These are phyloP conservation scores for Amanita phalloides DNA, from an alignment of 768 basidiomycete species.

Conservation along the genomic window DNA sequence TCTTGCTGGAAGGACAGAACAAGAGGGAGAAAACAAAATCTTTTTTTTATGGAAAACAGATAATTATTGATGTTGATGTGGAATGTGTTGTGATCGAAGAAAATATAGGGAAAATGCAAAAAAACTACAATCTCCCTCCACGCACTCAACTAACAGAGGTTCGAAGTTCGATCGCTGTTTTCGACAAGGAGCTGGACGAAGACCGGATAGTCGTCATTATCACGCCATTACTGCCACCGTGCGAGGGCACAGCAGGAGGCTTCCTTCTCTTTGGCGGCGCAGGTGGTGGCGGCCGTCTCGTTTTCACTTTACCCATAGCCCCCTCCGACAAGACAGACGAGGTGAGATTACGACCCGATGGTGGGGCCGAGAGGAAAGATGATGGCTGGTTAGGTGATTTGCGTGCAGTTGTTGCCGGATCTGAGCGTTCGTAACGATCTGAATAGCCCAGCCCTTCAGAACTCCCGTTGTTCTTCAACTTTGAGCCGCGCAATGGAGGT, in stretches of 20 bases:
- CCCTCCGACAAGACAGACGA: conserved; percentile 12
- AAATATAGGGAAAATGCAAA: not conserved
- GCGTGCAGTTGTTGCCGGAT: not conserved
- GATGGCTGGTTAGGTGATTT: conserved; percentile 2
- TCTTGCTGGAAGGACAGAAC: no score
- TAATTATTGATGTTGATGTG: no score
- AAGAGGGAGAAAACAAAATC: no score
- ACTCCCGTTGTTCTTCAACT: conserved; percentile 1
- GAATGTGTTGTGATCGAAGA: not conserved
- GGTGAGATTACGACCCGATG: conserved; percentile 8
- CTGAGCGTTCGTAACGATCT: not conserved
- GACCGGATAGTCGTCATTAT: conserved; percentile 52
- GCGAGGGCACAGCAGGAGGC: conserved; percentile 58
- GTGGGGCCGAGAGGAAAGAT: conserved; percentile 1
- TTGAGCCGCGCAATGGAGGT: conserved; percentile 8
- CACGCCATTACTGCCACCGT: conserved; percentile 31
- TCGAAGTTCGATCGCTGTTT: conserved; percentile 4
- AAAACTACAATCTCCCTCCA: not conserved
- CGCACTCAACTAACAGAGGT: not conserved
- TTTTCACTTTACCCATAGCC: conserved; percentile 10
- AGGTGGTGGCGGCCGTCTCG: conserved; percentile 50
- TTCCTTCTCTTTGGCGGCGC: conserved; percentile 59
- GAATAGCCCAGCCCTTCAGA: not conserved
- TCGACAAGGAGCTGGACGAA: conserved; percentile 25
- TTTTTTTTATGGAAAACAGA: no score